Conservation (phyloP, 1,284 basidiomycete genomes). For the Agaricales sp. region DNA sequence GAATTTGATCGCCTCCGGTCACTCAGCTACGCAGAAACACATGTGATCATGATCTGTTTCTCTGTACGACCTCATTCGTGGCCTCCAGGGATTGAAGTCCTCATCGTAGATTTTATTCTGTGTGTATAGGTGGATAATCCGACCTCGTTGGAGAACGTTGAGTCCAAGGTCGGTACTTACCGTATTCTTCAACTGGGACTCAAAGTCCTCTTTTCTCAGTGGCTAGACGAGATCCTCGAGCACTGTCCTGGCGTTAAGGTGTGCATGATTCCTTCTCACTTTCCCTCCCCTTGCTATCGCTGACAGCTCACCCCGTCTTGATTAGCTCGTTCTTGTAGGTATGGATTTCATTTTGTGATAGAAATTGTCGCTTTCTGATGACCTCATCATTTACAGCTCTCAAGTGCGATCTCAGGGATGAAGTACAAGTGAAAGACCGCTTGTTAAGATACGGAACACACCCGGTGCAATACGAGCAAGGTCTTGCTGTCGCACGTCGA, state of each 20-base stretch:
- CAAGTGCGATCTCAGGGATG: constrained; percentile 91
- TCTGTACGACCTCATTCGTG: constrained; percentile 43
- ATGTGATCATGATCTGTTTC: constrained; percentile 92
- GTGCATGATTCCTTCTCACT: constrained; percentile 17
- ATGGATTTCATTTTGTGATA: constrained; percentile 23
- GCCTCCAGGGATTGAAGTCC: neutral
- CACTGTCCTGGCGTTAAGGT: constrained; percentile 93
- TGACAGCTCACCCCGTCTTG: constrained; percentile 1
- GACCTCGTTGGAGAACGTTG: constrained; percentile 84
- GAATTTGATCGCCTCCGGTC: constrained; percentile 91
- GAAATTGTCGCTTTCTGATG: too few species aligned
- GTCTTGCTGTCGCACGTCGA: constrained; percentile 76
- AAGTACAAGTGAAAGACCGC: constrained; percentile 54
- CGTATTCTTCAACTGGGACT: constrained; percentile 3
- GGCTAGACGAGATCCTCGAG: constrained; percentile 82
- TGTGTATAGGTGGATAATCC: constrained; percentile 75
- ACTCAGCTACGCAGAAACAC: constrained; percentile 89
- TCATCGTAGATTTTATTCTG: constrained; percentile 3
- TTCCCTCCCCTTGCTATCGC: too few species aligned
- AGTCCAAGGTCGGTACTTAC: constrained; percentile 62
- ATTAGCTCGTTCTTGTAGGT: constrained; percentile 81
- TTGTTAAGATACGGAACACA: constrained; percentile 57
- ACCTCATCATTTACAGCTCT: constrained; percentile 67
- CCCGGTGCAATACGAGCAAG: constrained; percentile 84
- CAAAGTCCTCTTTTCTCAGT: constrained; percentile 32